Conservation (phyloP, 1,284 basidiomycete species). For the Lentinula novae-zelandiae region DNA sequence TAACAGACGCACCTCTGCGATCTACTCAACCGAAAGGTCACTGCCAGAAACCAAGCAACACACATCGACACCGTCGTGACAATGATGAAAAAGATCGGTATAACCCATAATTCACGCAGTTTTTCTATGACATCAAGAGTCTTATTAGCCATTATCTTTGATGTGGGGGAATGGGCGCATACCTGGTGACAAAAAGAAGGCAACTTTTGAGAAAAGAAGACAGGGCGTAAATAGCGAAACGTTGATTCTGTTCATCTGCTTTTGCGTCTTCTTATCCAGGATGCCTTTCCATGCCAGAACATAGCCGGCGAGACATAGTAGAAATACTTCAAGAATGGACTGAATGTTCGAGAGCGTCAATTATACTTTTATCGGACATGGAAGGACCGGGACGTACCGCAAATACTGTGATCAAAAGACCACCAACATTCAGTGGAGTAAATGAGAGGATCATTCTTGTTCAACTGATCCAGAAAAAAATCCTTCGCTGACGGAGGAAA, state of each 20-base stretch:
- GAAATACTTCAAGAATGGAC: constrained; percentile 89
- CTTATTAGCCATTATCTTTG: neutral
- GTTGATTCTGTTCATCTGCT: constrained; percentile 79
- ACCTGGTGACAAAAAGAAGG: constrained; percentile 75
- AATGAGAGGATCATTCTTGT: neutral
- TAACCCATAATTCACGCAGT: constrained; percentile 86
- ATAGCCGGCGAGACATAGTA: constrained; percentile 86
- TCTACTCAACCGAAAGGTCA: constrained; percentile 48
- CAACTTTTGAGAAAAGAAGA: constrained; percentile 91
- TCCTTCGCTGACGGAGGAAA: neutral
- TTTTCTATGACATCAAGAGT: constrained; percentile 46
- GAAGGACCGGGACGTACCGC: constrained; percentile 34
- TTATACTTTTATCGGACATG: neutral
- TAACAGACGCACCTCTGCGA: constrained; percentile 52
- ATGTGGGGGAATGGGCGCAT: constrained; percentile 16
- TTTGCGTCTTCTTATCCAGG: constrained; percentile 87
- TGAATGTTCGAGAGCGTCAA: constrained; percentile 28
- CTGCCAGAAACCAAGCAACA: constrained; percentile 48
- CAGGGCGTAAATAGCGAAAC: constrained; percentile 91
- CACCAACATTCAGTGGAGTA: constrained; percentile 14
- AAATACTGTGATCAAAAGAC: constrained; percentile 49
- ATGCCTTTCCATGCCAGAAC: constrained; percentile 76
- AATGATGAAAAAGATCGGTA: constrained; percentile 79
- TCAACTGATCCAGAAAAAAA: neutral
- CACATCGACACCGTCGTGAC: constrained; percentile 65